A percentile compares a stretch with the other conserved stretches of the same genome.
Conservation (phyloP, 2,329 filamentous ascomycete species). For the Metarhizium album region DNA sequence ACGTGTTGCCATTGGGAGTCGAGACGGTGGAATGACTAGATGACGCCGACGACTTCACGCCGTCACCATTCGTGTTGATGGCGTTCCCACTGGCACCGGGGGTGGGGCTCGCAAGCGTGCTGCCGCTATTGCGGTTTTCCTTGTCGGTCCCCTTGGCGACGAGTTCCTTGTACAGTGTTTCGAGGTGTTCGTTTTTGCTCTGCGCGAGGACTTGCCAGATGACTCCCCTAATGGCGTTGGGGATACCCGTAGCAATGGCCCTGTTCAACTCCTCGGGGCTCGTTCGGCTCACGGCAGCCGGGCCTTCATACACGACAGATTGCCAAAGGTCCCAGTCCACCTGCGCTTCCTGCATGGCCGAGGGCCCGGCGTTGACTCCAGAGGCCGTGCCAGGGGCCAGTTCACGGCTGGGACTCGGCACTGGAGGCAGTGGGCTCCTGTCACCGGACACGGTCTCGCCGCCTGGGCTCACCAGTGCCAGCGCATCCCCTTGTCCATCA, state of each 20-base stretch:
- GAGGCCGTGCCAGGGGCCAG: constrained; percentile 79
- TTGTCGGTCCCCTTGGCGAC: constrained; percentile 71
- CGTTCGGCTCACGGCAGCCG: constrained; percentile 74
- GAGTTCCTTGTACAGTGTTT: constrained; percentile 76
- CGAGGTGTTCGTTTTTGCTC: constrained; percentile 86
- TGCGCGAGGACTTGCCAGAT: constrained; percentile 97
- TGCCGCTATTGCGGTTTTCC: constrained; percentile 51
- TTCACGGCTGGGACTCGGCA: constrained; percentile 55
- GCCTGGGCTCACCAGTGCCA: constrained; percentile 13
- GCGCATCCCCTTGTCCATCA: constrained; percentile 28
- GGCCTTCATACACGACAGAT: constrained; percentile 86
- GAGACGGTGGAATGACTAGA: constrained; percentile 75
- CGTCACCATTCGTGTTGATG: constrained; percentile 51
- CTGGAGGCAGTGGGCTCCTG: constrained; percentile 31
- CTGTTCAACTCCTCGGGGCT: constrained; percentile 82
- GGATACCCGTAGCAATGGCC: constrained; percentile 88
- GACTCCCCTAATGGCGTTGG: constrained; percentile 89
- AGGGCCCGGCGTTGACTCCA: constrained; percentile 66
- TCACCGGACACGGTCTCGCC: constrained; percentile 19
- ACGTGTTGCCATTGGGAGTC: constrained; percentile 42
- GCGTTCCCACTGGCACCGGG: constrained; percentile 45
- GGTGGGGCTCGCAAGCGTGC: constrained; percentile 36
- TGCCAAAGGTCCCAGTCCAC: constrained; percentile 99
- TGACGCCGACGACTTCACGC: constrained; percentile 66
- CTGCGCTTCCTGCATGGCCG: constrained; percentile 56